phyloP scores from a whole-genome alignment of 305 asterid genomes.

The Fraxinus velutina region DNA sequence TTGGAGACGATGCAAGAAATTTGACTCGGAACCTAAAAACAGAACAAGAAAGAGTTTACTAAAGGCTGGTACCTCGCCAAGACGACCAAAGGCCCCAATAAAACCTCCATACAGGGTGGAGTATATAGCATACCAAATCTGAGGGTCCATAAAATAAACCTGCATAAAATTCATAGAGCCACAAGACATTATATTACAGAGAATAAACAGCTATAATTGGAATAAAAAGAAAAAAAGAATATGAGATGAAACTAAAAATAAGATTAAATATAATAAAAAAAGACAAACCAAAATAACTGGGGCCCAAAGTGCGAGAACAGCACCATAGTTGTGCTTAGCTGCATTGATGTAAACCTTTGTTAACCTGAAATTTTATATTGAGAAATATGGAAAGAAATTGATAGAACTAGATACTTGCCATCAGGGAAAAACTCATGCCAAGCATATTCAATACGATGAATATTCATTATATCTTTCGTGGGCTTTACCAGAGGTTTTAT shows the following conservation, averaged over 20 bases:
- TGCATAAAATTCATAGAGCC: slow-evolving; percentile 34
- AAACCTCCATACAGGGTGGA: slow-evolving; percentile 87
- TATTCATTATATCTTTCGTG: slow-evolving; percentile 74
- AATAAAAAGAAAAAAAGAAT: slow-evolving; percentile 5
- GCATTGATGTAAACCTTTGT: slow-evolving; percentile 37
- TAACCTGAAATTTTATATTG: slow-evolving; percentile 23
- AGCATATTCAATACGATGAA: slow-evolving; percentile 65
- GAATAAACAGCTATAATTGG: not conserved
- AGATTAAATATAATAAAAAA: slow-evolving; percentile 23
- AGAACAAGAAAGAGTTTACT: slow-evolving; percentile 12
- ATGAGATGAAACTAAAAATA: not conserved
- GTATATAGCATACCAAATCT: slow-evolving; percentile 90
- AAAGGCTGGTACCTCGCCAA: slow-evolving; percentile 74
- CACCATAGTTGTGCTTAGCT: slow-evolving; percentile 69
- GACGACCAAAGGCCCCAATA: slow-evolving; percentile 91
- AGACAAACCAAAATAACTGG: slow-evolving; percentile 74
- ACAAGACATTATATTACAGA: slow-evolving; percentile 16
- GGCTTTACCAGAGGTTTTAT: slow-evolving; percentile 87
- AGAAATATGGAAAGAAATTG: slow-evolving; percentile 17
- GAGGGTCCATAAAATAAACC: slow-evolving; percentile 98
- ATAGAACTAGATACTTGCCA: slow-evolving; percentile 43
- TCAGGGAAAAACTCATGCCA: slow-evolving; percentile 97
- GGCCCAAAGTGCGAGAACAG: slow-evolving; percentile 73
- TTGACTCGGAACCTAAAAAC: slow-evolving; percentile 14
- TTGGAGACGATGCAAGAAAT: slow-evolving; percentile 7